Evolutionary conservation across 306 rosid genomes (phyloP).

Genomic region (Prunus persica): DNA sequence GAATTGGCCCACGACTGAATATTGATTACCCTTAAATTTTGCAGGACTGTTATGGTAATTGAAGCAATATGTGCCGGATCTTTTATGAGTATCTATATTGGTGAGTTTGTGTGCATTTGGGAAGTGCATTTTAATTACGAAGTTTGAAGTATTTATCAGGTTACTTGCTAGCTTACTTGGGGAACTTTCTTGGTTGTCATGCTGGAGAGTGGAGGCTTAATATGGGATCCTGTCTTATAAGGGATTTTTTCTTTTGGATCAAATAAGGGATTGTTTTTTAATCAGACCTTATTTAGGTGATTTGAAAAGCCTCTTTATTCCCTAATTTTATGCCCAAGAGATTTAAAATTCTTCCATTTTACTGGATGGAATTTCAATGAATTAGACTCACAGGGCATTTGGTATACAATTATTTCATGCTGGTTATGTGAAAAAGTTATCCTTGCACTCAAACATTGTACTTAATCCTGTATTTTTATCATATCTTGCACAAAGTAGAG

Average conservation of each 20-base stretch:
- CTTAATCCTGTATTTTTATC: not conserved
- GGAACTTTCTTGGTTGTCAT: not conserved
- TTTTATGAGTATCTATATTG: conserved; percentile 75
- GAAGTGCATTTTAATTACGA: not conserved
- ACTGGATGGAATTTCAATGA: too few relatives aligned
- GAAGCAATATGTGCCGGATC: conserved; percentile 88
- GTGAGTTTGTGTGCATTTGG: conserved; percentile 37
- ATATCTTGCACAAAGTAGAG: not conserved
- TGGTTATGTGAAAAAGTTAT: not conserved
- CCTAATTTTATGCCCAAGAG: not conserved
- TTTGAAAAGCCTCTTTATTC: not conserved
- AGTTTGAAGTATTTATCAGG: not conserved
- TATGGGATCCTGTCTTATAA: not conserved
- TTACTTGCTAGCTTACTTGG: not conserved
- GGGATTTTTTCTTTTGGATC: too few relatives aligned
- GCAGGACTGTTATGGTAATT: conserved; percentile 86
- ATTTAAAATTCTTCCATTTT: too few relatives aligned
- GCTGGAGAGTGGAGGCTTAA: not conserved
- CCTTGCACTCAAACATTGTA: not conserved
- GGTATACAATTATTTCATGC: not conserved
- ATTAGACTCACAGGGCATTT: too few relatives aligned
- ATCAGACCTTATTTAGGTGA: not conserved
- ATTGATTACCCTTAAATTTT: conserved; percentile 27
- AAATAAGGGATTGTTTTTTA: not conserved
- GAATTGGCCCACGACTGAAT: conserved; percentile 5